Evolutionary conservation across 805 yeast species (phyloP).

Genomic region (Saitoella complicata): DNA sequence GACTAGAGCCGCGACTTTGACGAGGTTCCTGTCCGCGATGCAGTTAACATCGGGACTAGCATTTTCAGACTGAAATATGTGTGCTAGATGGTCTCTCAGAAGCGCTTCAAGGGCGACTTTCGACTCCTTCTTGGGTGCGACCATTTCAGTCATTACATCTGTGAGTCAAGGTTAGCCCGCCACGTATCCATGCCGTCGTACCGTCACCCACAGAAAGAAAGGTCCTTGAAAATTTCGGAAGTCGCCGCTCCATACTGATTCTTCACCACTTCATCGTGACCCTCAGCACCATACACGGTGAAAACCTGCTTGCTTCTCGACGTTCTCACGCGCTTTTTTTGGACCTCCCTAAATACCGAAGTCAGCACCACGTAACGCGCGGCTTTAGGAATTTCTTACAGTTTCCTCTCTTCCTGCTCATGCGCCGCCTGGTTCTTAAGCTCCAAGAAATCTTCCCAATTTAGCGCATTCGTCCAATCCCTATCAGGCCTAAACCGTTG

Average conservation of each 20-base stretch:
- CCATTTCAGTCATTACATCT: conserved; percentile 9
- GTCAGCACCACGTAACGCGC: no score
- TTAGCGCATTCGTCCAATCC: conserved; percentile 22
- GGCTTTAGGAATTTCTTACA: not conserved
- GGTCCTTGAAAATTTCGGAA: not conserved
- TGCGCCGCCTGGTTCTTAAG: conserved; percentile 12
- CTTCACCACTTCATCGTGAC: not conserved
- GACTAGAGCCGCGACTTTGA: conserved; percentile 25
- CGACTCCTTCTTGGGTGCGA: not conserved
- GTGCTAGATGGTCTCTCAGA: no score
- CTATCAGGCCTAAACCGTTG: conserved; percentile 55
- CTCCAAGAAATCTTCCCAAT: conserved; percentile 7
- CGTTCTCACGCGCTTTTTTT: no score
- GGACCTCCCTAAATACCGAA: no score
- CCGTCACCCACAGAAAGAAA: no score
- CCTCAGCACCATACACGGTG: not conserved
- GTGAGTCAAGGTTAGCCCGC: conserved; percentile 17
- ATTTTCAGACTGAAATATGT: no score
- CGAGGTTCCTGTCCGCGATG: conserved; percentile 19
- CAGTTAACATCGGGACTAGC: no score
- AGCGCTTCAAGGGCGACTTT: not conserved
- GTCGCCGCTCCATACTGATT: not conserved
- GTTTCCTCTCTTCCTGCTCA: conserved; percentile 25
- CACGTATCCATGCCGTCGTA: no score
- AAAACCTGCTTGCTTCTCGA: not conserved